phyloP scores from a whole-genome alignment of 2,329 filamentous ascomycete species.

The Thelonectria blattea region DNA sequence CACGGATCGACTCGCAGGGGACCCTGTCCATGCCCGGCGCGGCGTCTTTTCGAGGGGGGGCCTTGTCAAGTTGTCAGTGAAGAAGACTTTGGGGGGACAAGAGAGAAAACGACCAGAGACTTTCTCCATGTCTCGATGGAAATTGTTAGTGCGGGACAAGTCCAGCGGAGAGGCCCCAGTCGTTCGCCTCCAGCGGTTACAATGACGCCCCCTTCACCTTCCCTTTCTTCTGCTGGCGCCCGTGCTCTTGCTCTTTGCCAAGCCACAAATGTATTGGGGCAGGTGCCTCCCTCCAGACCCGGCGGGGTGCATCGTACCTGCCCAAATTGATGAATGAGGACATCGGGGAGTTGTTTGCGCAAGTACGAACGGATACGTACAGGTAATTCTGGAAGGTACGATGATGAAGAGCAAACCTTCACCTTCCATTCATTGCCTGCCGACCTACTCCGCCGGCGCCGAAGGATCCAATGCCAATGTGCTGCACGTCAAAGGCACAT shows the following conservation, averaged over 20 bases:
- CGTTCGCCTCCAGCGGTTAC: conserved; percentile 26
- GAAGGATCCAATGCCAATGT: conserved; percentile 8
- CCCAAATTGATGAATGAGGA: conserved; percentile 15
- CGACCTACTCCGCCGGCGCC: background rate
- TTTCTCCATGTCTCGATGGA: conserved; percentile 16
- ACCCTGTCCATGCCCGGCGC: conserved; percentile 10
- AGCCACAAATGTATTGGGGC: conserved; percentile 15
- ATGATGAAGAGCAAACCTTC: background rate
- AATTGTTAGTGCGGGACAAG: conserved; percentile 38
- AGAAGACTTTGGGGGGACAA: conserved; percentile 3
- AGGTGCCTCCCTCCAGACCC: background rate
- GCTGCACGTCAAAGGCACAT: background rate
- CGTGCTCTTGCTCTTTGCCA: conserved; percentile 4
- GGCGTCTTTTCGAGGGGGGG: conserved; percentile 1
- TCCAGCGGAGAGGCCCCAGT: conserved; percentile 2
- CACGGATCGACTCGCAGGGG: conserved; percentile 12
- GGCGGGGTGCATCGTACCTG: conserved; percentile 11
- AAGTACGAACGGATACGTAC: no score
- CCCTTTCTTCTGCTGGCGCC: background rate
- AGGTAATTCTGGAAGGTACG: background rate
- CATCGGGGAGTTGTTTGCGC: conserved; percentile 9
- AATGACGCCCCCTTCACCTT: conserved; percentile 19
- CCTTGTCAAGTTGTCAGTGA: conserved; percentile 7
- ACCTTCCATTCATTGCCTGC: background rate
- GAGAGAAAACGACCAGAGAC: no score